These are phyloP conservation scores for Pelargonium exstipulatum DNA, from an alignment of 441 rosid species.

Conservation along the genomic window DNA sequence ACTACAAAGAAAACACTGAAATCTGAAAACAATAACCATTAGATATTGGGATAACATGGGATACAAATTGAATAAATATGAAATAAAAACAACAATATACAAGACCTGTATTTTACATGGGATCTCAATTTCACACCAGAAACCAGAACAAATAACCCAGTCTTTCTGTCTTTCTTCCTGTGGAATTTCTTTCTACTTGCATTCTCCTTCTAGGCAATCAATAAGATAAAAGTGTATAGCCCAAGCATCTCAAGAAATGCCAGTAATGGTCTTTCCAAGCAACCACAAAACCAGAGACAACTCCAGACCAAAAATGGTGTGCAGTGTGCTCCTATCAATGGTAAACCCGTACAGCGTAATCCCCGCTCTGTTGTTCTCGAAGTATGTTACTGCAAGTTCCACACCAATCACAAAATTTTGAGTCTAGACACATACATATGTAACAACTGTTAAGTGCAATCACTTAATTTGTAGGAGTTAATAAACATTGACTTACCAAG, in stretches of 20 bases:
- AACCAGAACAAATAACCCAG: too few relatives aligned
- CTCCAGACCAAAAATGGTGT: conserved; percentile 69
- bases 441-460: background rate
- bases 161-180: background rate
- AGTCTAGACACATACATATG: background rate
- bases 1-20: too few relatives aligned
- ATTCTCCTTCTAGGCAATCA: background rate
- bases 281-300: conserved; percentile 80
- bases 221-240: background rate
- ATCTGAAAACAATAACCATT: background rate
- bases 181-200: background rate
- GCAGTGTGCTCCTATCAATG: conserved; percentile 62
- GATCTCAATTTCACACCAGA: background rate
- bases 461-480: background rate
- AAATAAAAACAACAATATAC: background rate
- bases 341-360: conserved; percentile 73
- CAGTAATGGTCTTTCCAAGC: conserved; percentile 71
- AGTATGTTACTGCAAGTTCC: conserved; percentile 56
- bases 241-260: conserved; percentile 37
- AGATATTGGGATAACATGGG: background rate
- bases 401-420: background rate
- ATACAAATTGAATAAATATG: background rate
- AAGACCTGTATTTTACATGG: background rate
- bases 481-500: conserved; percentile 40
- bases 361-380: conserved; percentile 83